Evolutionary conservation across 345 rosid genomes (phyloP), one percentile per base, ranked within the genome.

Genomic region (Citrus medica): DNA sequence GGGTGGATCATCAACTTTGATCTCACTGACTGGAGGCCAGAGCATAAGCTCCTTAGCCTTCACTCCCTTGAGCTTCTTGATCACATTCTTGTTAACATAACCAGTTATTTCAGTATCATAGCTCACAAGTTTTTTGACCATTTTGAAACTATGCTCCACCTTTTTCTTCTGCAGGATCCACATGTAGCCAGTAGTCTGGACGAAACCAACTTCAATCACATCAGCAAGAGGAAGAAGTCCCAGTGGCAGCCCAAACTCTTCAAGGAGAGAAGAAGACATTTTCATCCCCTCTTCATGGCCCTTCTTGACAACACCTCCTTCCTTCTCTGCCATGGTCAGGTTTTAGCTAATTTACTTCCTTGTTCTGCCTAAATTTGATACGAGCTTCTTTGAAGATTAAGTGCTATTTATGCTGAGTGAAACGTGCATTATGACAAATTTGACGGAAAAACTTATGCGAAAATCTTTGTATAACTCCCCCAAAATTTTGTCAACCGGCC

Each of bases 111-210:
- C 81, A 17, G 64, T 69, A 70, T 81, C 85, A 13, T 88, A 88
- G 67, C 86, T 84, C 64, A 87, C 93, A 32, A 85, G 84, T 76
- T 83, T 88, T 86, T 86, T 86, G 71, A 85, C 82, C 88, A 84
- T 79, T 76, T 85, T 79, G 82, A 87, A 87, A 68, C 61, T 82
- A 79, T 86, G 90, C 64, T 88, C 87, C 7, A 86, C 82, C 73
- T 88, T 87, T 83, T 84, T 83, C 83, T 86, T 84, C 74, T 88
- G 93, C 78, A 69, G 46, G 42, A 88, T 87, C 93, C 92, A 90
- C 87, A 88, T 81, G 85, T 85, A 87, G 8, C 91, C 89, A 1
- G 87, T 87, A 38, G 42, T 48, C 79, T 67, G 84, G n/a, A 84
- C 87, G 61, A 83, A 87, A 63, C 93, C 93, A 58, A 86, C 90